Evolutionary conservation across 495 filamentous ascomycete species (phyloP).

Genomic region (Penicillium arizonense): DNA sequence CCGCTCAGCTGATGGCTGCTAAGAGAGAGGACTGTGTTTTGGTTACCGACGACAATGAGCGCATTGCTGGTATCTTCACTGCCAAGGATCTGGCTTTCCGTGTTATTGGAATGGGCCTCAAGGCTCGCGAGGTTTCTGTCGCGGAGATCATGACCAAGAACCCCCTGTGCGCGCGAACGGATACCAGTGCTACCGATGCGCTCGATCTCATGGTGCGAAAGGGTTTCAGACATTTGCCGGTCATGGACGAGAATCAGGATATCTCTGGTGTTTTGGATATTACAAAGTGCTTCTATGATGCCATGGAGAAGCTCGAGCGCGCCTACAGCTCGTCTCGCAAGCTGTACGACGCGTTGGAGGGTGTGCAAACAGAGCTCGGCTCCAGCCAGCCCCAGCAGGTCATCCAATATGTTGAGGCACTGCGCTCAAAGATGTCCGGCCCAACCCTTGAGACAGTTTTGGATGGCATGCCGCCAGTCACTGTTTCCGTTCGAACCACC

Average conservation of each 20-base stretch:
- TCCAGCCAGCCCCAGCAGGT: constrained; percentile 97
- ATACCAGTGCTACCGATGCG: constrained; percentile 97
- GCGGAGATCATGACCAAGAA: constrained; percentile 99
- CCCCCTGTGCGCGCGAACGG: constrained; percentile 91
- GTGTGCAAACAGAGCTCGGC: constrained; percentile 96
- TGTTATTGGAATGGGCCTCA: constrained; percentile 90
- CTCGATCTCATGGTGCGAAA: constrained; percentile 97
- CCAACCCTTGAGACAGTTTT: constrained; percentile 94
- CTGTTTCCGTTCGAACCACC: constrained; percentile 91
- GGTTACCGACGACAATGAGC: constrained; percentile 96
- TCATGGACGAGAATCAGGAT: constrained; percentile 99
- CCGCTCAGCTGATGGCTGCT: constrained; percentile 97
- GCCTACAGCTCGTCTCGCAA: constrained; percentile 95
- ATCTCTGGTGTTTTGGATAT: constrained; percentile 98
- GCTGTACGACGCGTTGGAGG: constrained; percentile 94
- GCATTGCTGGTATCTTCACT: constrained; percentile 98
- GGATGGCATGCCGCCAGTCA: constrained; percentile 86
- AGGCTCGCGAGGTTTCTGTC: constrained; percentile 86
- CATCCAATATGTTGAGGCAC: constrained; percentile 96
- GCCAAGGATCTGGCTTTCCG: constrained; percentile 98
- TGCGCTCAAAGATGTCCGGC: constrained; percentile 95
- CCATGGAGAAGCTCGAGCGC: constrained; percentile 98
- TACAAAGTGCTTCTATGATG: constrained; percentile 99
- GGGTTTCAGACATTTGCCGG: constrained; percentile 94
- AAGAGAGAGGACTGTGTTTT: constrained; percentile 99